These are phyloP conservation scores for Plasmodium ovale DNA, from an alignment of 169 alveolate species.

Conservation along the genomic window DNA sequence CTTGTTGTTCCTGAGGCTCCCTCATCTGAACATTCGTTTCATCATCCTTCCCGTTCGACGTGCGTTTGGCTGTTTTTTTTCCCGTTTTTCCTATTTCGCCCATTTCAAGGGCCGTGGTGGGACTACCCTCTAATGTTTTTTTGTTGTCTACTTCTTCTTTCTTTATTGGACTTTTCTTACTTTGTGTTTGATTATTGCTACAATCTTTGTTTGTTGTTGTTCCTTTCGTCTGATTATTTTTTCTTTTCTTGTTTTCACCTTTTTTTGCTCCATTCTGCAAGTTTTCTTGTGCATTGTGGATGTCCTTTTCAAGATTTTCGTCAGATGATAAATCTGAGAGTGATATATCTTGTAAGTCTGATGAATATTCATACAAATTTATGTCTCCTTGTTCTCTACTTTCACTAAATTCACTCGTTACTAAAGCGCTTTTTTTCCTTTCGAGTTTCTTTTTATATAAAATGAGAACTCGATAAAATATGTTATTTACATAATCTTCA, in stretches of 20 bases:
- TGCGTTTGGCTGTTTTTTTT: background rate
- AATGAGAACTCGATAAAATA: slow-evolving; percentile 30
- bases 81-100: background rate
- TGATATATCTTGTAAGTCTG: slow-evolving; percentile 61
- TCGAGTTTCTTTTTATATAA: slow-evolving; percentile 66
- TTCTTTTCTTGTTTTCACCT: background rate
- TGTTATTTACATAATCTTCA: slow-evolving; percentile 48
- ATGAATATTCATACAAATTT: slow-evolving; percentile 30
- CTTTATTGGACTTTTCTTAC: background rate
- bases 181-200: background rate
- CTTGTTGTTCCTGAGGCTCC: no score
- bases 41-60: background rate
- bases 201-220: background rate
- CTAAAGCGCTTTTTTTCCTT: background rate
- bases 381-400: background rate
- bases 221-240: background rate
- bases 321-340: slow-evolving; percentile 75
- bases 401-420: background rate
- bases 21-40: no score
- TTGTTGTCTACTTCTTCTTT: background rate
- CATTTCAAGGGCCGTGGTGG: no score
- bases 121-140: background rate
- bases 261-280: background rate
- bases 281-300: background rate
- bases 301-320: background rate